Base-by-base conservation (phyloP, 1,284 basidiomycete species). In the Irpex sp. region DNA sequence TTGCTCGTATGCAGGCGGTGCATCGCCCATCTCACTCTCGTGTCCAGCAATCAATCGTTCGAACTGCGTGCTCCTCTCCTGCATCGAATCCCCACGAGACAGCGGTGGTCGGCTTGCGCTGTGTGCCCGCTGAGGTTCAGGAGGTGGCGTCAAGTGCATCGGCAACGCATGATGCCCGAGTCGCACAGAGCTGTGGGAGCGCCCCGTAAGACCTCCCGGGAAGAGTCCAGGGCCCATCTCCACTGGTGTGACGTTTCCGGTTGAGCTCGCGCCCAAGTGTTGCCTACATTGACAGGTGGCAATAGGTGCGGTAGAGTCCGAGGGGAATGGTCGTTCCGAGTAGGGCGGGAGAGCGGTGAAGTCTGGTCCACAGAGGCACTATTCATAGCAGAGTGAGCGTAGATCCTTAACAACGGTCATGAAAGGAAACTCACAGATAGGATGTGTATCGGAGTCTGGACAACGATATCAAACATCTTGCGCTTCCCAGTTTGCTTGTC, bases 381-480 rank as follows among this genome's bases (percentile, higher is more conserved):
- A 66, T 34, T 8, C 34, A 36, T 17, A 37, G 1, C 21, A 21
- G 11, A 21, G 54, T 56, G 34, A 36, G 31, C 13, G 13, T 8
- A 31, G 54, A 56, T 51, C 15, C 7, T 4, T 51, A 8, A 21
- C 2, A 51, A 51, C 3, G 5, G 13, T n/a, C 19, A 17, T 21
- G 5, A 1, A 3, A 51, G 49, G 49, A 47, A 47, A 77, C 90
- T 79, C 64, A 93, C 92, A 6, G 92, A 92, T 60, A 94, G 82
- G 62, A 94, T 86, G 62, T 89, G 85, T 34, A 96, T 81, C 0
- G 93, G 93, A 0, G 86, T 86, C 71, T 94, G 92, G 62, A 98
- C 88, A 58, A 96, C 89, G 69, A 98, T 95, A 76, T 98, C 96
- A 76, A 92, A 96, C 71, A 92, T 76, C 75, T 94, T 95, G 66